phyloP scores from a whole-genome alignment of 2,329 filamentous ascomycete genomes.

The Venturia pyrina region DNA sequence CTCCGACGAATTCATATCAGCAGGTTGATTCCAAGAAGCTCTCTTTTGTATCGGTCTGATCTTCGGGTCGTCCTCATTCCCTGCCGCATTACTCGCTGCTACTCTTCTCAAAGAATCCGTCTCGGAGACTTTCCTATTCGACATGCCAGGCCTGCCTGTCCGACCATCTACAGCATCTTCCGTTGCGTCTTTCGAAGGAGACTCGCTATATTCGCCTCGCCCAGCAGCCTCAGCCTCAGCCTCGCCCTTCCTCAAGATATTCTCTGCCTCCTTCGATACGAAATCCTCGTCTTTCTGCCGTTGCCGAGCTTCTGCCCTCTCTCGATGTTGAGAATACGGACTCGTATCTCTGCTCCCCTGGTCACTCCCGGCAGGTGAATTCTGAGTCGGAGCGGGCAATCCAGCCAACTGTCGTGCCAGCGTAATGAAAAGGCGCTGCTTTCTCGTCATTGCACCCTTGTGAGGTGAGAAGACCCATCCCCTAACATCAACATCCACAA shows the following conservation, averaged over 20 bases:
- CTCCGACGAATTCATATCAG: constrained; percentile 65
- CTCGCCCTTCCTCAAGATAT: constrained; percentile 63
- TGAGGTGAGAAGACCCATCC: constrained; percentile 93
- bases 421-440: constrained; percentile 77
- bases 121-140: not conserved
- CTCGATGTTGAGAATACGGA: constrained; percentile 27
- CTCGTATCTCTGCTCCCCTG: constrained; percentile 36
- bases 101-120: not conserved
- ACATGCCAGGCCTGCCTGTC: constrained; percentile 28
- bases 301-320: constrained; percentile 39
- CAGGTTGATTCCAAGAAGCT: constrained; percentile 38
- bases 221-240: constrained; percentile 61
- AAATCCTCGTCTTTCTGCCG: constrained; percentile 49
- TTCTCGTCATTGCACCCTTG: constrained; percentile 71
- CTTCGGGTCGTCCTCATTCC: not conserved
- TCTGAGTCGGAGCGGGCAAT: constrained; percentile 52
- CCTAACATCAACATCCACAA: constrained; percentile 88
- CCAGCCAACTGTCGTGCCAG: constrained; percentile 82
- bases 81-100: constrained; percentile 8
- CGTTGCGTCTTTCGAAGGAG: constrained; percentile 25
- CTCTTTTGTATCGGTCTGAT: constrained; percentile 33
- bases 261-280: constrained; percentile 64
- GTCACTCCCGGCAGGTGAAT: constrained; percentile 26
- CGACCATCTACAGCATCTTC: constrained; percentile 21
- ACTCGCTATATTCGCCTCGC: constrained; percentile 65